Base-by-base conservation (phyloP, 495 filamentous ascomycete species). In the Patellaria atrata region DNA sequence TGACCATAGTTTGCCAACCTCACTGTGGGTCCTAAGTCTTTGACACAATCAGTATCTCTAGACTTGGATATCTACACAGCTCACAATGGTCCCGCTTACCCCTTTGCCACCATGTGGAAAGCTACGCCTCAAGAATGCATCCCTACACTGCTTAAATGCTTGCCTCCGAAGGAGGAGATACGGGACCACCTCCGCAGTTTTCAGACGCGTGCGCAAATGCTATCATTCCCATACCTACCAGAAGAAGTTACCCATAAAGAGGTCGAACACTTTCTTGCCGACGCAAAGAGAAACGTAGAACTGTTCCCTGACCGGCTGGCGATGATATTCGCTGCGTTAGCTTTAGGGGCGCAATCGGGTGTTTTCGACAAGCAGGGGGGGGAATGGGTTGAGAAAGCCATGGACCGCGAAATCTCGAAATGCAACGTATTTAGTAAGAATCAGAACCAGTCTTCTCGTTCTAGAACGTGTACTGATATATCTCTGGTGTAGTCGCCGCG, bases 221-320 rank as follows among this genome's bases (percentile, higher is more conserved):
- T 53, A 31, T 56, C 58, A 2, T 66, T 64, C 35, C 60, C 62
- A n/a, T 53, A 63, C 35, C 38, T 56, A 2, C 62, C 62, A 5
- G 54, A 59, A 5, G 53, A 64, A 27, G 47, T 57, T 19, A 61
- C 60, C 5, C 48, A 41, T 25, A 46, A 34, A 21, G 61, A 64
- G 33, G 51, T 66, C 19, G 51, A 58, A 28, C 46, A 58, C 1
- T 66, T 62, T 36, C 43, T 66, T 1, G 40, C 42, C 1, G 57
- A 63, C 38, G 33, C 48, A 1, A 43, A 57, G 21, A 52, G 50
- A 16, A 66, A 66, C 34, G 57, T 59, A 0, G 36, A 51, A 19
- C 41, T 47, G 24, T 48, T 54, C 36, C 62, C 62, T 8, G 59
- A 64, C 28, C 59, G 63, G 57, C 59, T 66, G 11, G 62, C 61